These are phyloP conservation scores for Cerrena zonata DNA, from an alignment of 1,284 basidiomycete genomes.

Conservation along the genomic window DNA sequence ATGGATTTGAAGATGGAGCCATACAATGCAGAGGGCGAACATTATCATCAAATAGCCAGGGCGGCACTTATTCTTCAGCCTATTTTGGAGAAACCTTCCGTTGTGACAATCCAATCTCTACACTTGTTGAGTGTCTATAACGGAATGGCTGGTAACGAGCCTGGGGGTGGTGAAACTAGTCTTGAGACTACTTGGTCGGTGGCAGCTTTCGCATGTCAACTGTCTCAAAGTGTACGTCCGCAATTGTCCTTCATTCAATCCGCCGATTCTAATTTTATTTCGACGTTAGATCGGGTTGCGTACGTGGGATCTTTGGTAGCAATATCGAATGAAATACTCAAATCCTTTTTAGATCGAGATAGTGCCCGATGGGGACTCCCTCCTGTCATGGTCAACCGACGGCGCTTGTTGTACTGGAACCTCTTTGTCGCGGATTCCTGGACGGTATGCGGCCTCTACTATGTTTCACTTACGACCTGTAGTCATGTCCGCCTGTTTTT, in stretches of 20 bases:
- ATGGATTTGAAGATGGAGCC: conserved; percentile 58
- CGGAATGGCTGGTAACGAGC: conserved; percentile 47
- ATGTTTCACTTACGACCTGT: background rate
- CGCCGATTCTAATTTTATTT: conserved; percentile 1
- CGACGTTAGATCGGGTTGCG: background rate
- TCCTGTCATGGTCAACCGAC: conserved; percentile 31
- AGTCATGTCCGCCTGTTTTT: conserved; percentile 4
- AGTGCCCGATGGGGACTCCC: conserved; percentile 36
- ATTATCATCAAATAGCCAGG: conserved; percentile 49
- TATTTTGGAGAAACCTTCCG: conserved; percentile 31
- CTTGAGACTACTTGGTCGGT: conserved; percentile 34
- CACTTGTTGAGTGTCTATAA: conserved; percentile 53
- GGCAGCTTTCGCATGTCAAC: conserved; percentile 27
- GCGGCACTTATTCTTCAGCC: conserved; percentile 33
- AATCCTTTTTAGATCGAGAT: conserved; percentile 34
- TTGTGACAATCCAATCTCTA: conserved; percentile 43
- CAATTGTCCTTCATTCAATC: background rate
- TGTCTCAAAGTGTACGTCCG: conserved; percentile 31
- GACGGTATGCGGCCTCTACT: conserved; percentile 22
- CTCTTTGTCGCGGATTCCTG: conserved; percentile 33
- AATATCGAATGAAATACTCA: background rate
- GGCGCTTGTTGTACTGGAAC: conserved; percentile 41
- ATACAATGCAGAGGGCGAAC: conserved; percentile 52
- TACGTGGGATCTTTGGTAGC: no score
- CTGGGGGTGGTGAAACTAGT: conserved; percentile 41